Base-by-base conservation (phyloP, 352 stramenopile species). In the Globisporangium polare region DNA sequence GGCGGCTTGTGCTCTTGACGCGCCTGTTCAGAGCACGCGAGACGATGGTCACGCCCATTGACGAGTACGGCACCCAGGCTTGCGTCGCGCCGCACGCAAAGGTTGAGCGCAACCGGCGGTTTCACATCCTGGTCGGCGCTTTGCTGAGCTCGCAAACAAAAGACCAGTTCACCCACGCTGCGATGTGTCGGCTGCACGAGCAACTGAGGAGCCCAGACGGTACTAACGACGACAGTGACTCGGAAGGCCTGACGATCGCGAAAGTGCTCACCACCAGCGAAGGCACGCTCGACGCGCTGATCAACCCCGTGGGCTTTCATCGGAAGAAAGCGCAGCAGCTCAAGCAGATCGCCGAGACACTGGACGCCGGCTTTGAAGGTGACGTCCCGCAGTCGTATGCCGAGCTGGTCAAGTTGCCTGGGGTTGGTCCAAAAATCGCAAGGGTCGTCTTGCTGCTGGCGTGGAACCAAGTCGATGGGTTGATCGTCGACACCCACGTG, bases 401-500 rank as follows among this genome's bases (percentile, higher is more conserved):
- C 5, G 72, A 82, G 1, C 54, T 93, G 9, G 46, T 77, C 20
- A 37, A 64, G 18, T 65, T 93, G 51, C 84, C 84, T 37, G 84
- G 84, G 29, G 72, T 93, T 20, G 83, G 83, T 0, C 81, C 83
- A 4, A 93, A 93, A 65, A 85, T 93, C 60, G 81, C 81, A 24
- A 79, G 83, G 31, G 71, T 93, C 17, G 75, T 89, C 26, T 58
- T 78, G 49, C 60, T 91, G 46, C 54, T 93, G 4, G 81, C 81
- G 1, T 93, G 84, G 84, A 63, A 69, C 15, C 55, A 76, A 46
- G 77, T 79, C n/a, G 69, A 86, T 57, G 84, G 84, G 1, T 71
- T 93, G 47, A 79, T 91, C 41, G 84, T 93, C 39, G 84, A 93
- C 70, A 93, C 84, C 1, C 84, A 93, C 62, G 78, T 93, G 12